These are phyloP conservation scores for Pulveroboletus frians DNA, from an alignment of 768 basidiomycete species.

Conservation along the genomic window DNA sequence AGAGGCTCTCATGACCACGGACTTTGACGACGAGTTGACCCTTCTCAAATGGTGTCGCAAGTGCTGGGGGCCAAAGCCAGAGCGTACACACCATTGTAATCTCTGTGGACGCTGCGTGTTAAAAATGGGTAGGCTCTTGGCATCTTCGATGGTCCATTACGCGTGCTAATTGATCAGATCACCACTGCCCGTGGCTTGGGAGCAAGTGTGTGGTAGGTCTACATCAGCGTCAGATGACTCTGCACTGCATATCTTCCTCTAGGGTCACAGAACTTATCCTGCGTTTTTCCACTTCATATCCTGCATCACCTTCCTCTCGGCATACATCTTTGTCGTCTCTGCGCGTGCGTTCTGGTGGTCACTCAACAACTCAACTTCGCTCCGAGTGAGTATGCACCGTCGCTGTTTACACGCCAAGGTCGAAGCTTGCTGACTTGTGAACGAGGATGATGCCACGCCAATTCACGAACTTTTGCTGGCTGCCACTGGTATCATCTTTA, in stretches of 20 bases:
- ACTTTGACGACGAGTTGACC: slow-evolving; percentile 50
- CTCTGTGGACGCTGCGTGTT: slow-evolving; percentile 73
- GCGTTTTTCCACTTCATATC: slow-evolving; percentile 77
- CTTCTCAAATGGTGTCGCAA: slow-evolving; percentile 72
- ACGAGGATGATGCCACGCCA: slow-evolving; percentile 59
- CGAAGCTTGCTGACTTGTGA: slow-evolving; percentile 1
- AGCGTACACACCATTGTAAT: slow-evolving; percentile 74
- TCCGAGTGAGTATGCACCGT: slow-evolving; percentile 41
- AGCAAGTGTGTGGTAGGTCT: slow-evolving; percentile 64
- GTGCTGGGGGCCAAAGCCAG: slow-evolving; percentile 76
- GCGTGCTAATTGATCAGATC: slow-evolving; percentile 45
- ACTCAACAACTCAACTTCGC: slow-evolving; percentile 54
- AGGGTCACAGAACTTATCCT: slow-evolving; percentile 83
- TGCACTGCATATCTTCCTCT: not conserved
- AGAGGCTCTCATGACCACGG: slow-evolving; percentile 54
- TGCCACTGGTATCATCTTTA: slow-evolving; percentile 54
- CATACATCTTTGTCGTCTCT: slow-evolving; percentile 55
- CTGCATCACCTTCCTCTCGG: slow-evolving; percentile 55
- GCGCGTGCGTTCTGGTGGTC: slow-evolving; percentile 56
- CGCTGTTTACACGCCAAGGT: not conserved
- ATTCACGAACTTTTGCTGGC: slow-evolving; percentile 66
- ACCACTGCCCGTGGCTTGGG: slow-evolving; percentile 85
- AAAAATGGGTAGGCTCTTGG: slow-evolving; percentile 64
- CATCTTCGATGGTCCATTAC: not conserved
- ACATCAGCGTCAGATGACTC: not conserved